Conservation (phyloP, 148 eudicot genomes). For the Nepenthes mirabilis region DNA sequence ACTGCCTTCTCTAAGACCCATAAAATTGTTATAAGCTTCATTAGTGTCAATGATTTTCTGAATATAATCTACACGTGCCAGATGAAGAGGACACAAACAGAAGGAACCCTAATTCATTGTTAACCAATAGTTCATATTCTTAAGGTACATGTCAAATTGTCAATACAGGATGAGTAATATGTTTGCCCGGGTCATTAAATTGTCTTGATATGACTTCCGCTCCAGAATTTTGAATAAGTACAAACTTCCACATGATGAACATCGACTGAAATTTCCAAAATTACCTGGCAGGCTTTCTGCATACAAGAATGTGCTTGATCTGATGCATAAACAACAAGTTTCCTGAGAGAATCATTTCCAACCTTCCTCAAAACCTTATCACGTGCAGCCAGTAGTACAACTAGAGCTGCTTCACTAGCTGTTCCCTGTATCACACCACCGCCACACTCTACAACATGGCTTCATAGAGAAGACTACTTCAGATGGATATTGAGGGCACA, state of each 20-base stretch:
- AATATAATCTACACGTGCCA: no score
- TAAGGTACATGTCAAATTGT: no score
- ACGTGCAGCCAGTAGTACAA: conserved; percentile 84
- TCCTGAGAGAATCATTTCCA: conserved; percentile 67
- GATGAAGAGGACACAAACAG: no score
- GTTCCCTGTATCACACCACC: conserved; percentile 99
- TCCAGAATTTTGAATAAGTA: no score
- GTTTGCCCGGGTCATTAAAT: no score
- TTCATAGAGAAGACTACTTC: conserved; percentile 1
- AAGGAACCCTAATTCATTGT: no score
- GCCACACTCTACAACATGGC: conserved; percentile 50
- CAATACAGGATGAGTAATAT: no score
- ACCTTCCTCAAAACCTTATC: conserved; percentile 53
- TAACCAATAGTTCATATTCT: no score
- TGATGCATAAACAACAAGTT: conserved; percentile 74
- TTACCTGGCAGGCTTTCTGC: conserved; percentile 86
- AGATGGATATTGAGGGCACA: background rate
- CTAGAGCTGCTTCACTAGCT: conserved; percentile 92
- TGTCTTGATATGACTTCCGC: no score
- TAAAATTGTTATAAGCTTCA: no score
- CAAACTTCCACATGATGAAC: background rate
- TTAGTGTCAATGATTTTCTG: no score
- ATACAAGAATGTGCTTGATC: conserved; percentile 89
- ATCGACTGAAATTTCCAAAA: background rate
- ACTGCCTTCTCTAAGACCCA: no score